Conservation (phyloP, 352 stramenopile species). For the Blastocystis sp. region DNA sequence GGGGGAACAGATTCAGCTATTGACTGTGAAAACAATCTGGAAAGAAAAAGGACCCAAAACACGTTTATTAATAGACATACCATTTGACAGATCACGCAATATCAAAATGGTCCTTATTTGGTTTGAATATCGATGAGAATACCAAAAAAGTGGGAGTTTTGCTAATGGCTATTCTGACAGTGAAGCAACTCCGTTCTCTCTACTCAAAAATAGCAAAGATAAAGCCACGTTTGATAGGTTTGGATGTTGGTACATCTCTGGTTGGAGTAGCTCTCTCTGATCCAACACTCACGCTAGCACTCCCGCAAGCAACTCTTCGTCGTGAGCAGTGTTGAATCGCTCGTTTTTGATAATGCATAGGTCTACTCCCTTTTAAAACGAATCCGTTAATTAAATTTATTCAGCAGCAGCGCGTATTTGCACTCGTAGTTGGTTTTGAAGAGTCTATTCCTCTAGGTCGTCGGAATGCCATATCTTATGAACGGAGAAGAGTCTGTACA, state of each 20-base stretch:
- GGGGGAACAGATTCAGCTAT: not conserved
- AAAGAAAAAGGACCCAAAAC: not conserved
- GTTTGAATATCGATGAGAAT: too few species aligned
- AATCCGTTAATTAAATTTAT: not conserved
- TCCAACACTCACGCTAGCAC: not conserved
- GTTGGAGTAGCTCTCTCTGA: slow-evolving; percentile 41
- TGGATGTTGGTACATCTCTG: slow-evolving; percentile 13
- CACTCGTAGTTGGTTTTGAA: not conserved
- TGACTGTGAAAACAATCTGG: not conserved
- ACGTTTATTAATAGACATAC: not conserved
- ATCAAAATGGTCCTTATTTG: too few species aligned
- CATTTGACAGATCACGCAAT: too few species aligned
- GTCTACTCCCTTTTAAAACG: not conserved
- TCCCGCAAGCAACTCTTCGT: not conserved
- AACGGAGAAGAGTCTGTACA: slow-evolving; percentile 13
- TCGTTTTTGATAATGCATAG: not conserved
- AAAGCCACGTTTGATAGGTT: not conserved
- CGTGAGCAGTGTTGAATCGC: not conserved
- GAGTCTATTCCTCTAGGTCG: not conserved
- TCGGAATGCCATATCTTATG: not conserved
- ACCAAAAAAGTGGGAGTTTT: not conserved
- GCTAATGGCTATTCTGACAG: not conserved
- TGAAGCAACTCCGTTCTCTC: not conserved
- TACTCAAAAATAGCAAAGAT: not conserved
- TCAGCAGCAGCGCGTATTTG: not conserved